Evolutionary conservation across 257 asterid species (phyloP).

Genomic region (Fraxinus excelsior): DNA sequence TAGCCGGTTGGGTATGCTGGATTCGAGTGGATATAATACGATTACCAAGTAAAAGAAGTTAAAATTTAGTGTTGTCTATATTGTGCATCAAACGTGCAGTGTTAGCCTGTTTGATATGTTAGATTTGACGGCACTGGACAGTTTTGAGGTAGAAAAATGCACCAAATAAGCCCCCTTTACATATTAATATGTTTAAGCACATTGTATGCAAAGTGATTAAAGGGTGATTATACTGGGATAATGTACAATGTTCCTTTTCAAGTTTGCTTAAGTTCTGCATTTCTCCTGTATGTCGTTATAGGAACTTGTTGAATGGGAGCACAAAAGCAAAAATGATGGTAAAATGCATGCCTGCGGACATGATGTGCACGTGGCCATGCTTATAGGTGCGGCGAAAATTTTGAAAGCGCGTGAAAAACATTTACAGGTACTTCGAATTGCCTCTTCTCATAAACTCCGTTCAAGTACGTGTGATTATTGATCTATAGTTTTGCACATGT

Average conservation of each 20-base stretch:
- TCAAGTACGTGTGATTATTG: neutral
- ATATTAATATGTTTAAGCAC: too few species aligned
- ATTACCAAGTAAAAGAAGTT: too few species aligned
- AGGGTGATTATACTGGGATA: neutral
- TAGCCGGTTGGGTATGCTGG: constrained; percentile 5
- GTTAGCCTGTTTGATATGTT: too few species aligned
- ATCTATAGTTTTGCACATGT: neutral
- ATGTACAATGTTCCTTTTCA: neutral
- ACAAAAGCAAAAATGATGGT: constrained; percentile 63
- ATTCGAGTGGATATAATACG: too few species aligned
- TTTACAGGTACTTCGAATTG: constrained; percentile 45
- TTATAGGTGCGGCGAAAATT: constrained; percentile 66
- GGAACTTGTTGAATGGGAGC: constrained; percentile 83
- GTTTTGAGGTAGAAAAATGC: neutral
- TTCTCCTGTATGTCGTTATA: constrained; percentile 17
- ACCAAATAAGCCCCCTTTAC: neutral
- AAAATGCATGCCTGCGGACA: constrained; percentile 88
- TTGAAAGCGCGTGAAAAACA: constrained; percentile 53
- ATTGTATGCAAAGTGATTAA: neutral
- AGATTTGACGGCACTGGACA: too few species aligned
- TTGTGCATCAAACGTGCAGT: too few species aligned
- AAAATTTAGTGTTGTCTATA: too few species aligned
- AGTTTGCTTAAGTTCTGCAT: neutral
- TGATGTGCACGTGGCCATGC: constrained; percentile 81
- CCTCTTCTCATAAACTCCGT: neutral